A percentile compares a stretch with the other conserved stretches of the same genome.
Evolutionary conservation across 805 yeast species (phyloP).

Genomic region (Saccharomycopsis fodiens): DNA sequence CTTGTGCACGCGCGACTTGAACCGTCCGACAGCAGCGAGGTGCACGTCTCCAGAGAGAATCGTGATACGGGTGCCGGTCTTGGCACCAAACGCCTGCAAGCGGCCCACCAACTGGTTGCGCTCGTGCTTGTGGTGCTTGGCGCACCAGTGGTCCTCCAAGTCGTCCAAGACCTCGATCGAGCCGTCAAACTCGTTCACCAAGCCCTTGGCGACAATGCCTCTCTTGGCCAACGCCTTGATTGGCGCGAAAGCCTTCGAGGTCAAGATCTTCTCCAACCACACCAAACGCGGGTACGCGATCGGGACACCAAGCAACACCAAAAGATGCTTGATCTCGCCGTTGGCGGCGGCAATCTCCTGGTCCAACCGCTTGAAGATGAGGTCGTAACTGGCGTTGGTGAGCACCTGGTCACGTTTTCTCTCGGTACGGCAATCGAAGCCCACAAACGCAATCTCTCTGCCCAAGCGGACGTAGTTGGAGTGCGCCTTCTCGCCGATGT

Average conservation of each 20-base stretch:
- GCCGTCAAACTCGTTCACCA: conserved; percentile 90
- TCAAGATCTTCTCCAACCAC: conserved; percentile 74
- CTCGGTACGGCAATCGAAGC: conserved; percentile 91
- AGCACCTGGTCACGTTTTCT: conserved; percentile 58
- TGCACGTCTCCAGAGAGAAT: conserved; percentile 93
- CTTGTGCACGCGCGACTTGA: conserved; percentile 47
- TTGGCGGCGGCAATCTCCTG: conserved; percentile 45
- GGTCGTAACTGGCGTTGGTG: conserved; percentile 45
- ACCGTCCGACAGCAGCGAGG: conserved; percentile 73
- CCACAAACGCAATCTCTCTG: conserved; percentile 58
- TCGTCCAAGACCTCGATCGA: conserved; percentile 87
- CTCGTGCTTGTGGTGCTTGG: conserved; percentile 77
- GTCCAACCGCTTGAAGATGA: conserved; percentile 51
- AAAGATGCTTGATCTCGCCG: conserved; percentile 61
- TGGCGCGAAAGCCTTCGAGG: conserved; percentile 56
- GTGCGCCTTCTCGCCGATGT: conserved; percentile 56
- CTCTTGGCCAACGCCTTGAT: conserved; percentile 50
- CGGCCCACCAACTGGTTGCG: conserved; percentile 60
- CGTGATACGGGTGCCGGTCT: conserved; percentile 64
- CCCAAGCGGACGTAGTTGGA: conserved; percentile 74
- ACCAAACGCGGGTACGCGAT: conserved; percentile 91
- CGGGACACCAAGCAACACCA: conserved; percentile 88
- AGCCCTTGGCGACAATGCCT: conserved; percentile 58
- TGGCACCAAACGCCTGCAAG: conserved; percentile 60
- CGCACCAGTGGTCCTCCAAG: conserved; percentile 95